Evolutionary conservation across 306 rosid genomes (phyloP).

Genomic region (Begonia fuchsioides): DNA sequence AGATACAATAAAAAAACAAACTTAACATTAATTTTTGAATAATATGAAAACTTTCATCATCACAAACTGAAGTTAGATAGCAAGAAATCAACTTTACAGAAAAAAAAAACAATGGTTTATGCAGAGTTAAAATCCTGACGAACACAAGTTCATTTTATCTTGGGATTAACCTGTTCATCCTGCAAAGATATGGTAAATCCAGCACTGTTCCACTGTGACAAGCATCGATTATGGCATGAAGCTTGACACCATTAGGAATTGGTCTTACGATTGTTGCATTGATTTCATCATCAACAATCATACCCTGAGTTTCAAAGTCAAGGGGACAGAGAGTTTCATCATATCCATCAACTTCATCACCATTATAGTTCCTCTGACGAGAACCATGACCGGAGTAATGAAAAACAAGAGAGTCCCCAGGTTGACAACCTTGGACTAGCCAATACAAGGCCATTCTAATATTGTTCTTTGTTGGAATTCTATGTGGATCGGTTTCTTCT

Average conservation of each 20-base stretch:
- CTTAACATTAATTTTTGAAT: too few relatives aligned
- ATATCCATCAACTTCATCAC: conserved; percentile 89
- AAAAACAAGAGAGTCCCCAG: conserved; percentile 91
- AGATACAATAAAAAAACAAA: too few relatives aligned
- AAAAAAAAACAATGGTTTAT: too few relatives aligned
- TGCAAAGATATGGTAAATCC: conserved; percentile 93
- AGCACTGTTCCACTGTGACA: conserved; percentile 95
- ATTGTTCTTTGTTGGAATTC: conserved; percentile 60
- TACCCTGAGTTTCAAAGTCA: conserved; percentile 96
- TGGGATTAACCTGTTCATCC: conserved; percentile 72
- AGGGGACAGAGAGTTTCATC: conserved; percentile 95
- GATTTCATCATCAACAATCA: conserved; percentile 97
- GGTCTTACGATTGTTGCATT: conserved; percentile 67
- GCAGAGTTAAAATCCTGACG: not conserved
- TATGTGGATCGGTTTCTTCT: conserved; percentile 79
- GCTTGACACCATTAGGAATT: conserved; percentile 71
- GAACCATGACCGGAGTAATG: conserved; percentile 99
- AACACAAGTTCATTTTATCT: conserved; percentile 1
- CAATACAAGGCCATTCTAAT: conserved; percentile 96
- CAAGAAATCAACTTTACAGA: too few relatives aligned
- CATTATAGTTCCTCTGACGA: conserved; percentile 68
- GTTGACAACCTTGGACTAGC: conserved; percentile 87
- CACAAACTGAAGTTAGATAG: too few relatives aligned
- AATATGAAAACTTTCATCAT: too few relatives aligned
- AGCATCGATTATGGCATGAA: conserved; percentile 90